Conservation (phyloP, 2,329 filamentous ascomycete species). For the Sporothrix brunneoviolacea region DNA sequence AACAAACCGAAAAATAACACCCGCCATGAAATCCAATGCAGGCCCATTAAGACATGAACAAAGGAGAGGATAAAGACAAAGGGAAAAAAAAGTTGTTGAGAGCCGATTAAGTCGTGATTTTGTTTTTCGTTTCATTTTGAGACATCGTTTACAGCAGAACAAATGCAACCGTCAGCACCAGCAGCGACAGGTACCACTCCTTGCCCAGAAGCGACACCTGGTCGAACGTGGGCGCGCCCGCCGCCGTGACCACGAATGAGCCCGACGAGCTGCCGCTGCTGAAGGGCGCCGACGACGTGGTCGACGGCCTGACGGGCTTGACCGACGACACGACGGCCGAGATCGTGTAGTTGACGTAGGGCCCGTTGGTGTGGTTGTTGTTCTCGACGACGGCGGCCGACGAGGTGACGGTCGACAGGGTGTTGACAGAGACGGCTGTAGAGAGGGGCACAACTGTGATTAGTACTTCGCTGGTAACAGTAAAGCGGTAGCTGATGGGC, state of each 20-base stretch:
- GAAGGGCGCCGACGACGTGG: not conserved
- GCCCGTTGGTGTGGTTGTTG: not conserved
- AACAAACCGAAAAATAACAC: not conserved
- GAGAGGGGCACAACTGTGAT: slow-evolving; percentile 11
- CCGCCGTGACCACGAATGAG: slow-evolving; percentile 8
- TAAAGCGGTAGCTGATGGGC: slow-evolving; percentile 2
- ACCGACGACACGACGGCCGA: not conserved
- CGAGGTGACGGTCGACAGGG: not conserved
- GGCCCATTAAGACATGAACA: slow-evolving; percentile 1
- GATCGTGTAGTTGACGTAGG: slow-evolving; percentile 9
- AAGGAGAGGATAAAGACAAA: not conserved
- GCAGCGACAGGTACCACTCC: slow-evolving; percentile 11
- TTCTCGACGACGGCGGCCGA: not conserved
- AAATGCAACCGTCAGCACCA: slow-evolving; percentile 10
- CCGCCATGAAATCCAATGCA: not conserved
- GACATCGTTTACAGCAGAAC: slow-evolving; percentile 4
- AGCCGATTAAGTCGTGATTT: not conserved
- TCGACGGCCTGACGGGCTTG: not conserved
- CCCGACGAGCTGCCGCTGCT: not conserved
- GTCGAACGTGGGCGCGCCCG: slow-evolving; percentile 2
- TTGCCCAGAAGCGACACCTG: slow-evolving; percentile 8
- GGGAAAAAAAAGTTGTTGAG: not conserved
- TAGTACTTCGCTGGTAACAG: slow-evolving; percentile 11
- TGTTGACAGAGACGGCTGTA: slow-evolving; percentile 6
- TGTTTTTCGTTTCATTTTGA: not conserved